These are phyloP conservation scores for Plectosphaerella sp. DNA, from an alignment of 2,329 filamentous ascomycete genomes.

Conservation along the genomic window DNA sequence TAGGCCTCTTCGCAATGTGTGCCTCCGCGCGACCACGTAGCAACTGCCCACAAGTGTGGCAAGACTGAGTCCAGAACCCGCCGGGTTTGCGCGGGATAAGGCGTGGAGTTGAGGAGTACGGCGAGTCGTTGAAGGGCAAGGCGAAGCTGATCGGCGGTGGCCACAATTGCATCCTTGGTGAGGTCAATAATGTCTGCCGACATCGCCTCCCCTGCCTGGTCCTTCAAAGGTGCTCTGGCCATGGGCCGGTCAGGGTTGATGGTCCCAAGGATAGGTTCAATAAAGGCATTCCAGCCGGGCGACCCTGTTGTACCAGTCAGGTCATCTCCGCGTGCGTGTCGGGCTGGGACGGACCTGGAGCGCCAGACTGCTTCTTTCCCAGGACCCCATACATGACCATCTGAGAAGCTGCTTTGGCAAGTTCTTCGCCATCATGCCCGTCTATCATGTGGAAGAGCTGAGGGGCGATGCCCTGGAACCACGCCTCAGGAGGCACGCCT, in stretches of 20 bases:
- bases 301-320: constrained; percentile 30
- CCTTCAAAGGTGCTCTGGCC: no score
- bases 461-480: constrained; percentile 56
- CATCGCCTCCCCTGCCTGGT: neutral
- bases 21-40: constrained; percentile 41
- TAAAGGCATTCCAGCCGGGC: constrained; percentile 60
- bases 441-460: constrained; percentile 61
- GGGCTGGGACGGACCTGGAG: constrained; percentile 42
- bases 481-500: constrained; percentile 47
- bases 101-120: constrained; percentile 56
- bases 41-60: constrained; percentile 59
- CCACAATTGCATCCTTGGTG: constrained; percentile 35
- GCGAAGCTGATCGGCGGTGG: constrained; percentile 41
- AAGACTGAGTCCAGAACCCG: constrained; percentile 56
- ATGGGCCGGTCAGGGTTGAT: constrained; percentile 38
- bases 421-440: constrained; percentile 51
- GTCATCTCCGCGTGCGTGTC: neutral
- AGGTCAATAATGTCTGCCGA: constrained; percentile 40
- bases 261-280: constrained; percentile 48
- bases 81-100: constrained; percentile 61
- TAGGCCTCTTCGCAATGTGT: constrained; percentile 30
- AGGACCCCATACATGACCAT: constrained; percentile 64
- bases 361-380: constrained; percentile 58
- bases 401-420: constrained; percentile 55
- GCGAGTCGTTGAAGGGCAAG: constrained; percentile 50